phyloP scores from a whole-genome alignment of 495 filamentous ascomycete genomes.

The Penicillium paradoxum region DNA sequence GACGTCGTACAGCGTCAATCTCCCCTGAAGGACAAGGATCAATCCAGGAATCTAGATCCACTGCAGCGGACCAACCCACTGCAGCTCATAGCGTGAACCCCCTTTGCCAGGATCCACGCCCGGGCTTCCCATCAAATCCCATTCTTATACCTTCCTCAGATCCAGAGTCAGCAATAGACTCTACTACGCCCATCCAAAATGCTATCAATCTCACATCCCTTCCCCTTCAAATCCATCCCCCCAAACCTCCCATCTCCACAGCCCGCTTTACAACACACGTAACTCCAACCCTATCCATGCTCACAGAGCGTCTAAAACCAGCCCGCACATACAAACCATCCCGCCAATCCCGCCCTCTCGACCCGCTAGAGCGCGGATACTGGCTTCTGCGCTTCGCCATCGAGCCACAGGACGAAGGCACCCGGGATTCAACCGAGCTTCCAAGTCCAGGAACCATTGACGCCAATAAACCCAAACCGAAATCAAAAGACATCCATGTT shows the following conservation, averaged over 20 bases:
- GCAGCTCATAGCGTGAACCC: background rate
- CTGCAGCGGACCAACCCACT: background rate
- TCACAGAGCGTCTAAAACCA: slow-evolving; percentile 49
- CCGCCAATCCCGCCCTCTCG: slow-evolving; percentile 45
- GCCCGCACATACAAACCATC: slow-evolving; percentile 47
- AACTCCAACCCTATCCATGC: slow-evolving; percentile 50
- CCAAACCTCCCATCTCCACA: slow-evolving; percentile 39
- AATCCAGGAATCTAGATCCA: background rate
- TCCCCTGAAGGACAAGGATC: background rate
- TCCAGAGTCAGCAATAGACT: background rate
- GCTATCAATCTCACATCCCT: slow-evolving; percentile 4
- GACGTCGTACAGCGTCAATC: slow-evolving; percentile 11
- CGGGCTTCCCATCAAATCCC: too few species aligned
- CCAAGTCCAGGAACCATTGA: too few species aligned
- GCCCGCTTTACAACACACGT: slow-evolving; percentile 43
- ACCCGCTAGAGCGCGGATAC: slow-evolving; percentile 60
- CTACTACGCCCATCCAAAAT: background rate
- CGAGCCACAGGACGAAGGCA: background rate
- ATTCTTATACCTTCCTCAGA: background rate
- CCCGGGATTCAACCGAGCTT: background rate
- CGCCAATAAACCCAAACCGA: too few species aligned
- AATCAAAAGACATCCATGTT: background rate
- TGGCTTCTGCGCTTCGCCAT: slow-evolving; percentile 54
- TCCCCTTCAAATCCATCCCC: slow-evolving; percentile 41
- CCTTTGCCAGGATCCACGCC: too few species aligned